A percentile compares a stretch with the other conserved stretches of the same genome.
These are phyloP conservation scores for Penicillium taxi DNA, from an alignment of 495 filamentous ascomycete species.

Conservation along the genomic window DNA sequence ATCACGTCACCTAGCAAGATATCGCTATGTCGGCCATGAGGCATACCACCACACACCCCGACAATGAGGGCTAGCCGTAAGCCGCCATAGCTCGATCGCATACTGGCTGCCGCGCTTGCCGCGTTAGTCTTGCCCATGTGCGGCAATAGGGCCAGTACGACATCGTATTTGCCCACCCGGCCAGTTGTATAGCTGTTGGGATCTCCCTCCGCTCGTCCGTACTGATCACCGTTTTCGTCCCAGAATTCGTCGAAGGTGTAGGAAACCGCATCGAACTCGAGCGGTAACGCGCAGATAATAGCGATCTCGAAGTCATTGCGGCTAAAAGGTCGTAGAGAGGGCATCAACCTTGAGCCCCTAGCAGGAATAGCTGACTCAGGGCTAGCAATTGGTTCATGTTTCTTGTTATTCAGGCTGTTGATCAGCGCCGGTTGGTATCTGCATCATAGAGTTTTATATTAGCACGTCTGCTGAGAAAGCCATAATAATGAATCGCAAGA, in stretches of 20 bases:
- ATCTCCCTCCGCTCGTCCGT: background rate
- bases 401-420: background rate
- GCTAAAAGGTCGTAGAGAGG: too few relatives aligned
- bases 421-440: too few relatives aligned
- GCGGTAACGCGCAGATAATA: background rate
- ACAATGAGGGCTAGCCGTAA: conserved; percentile 20
- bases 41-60: conserved; percentile 22
- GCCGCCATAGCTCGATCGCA: conserved; percentile 23
- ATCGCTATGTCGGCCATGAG: background rate
- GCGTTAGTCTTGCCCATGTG: conserved; percentile 28
- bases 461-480: too few relatives aligned
- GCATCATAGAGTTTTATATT: too few relatives aligned
- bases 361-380: too few relatives aligned
- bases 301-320: background rate
- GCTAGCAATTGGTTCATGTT: background rate
- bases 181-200: conserved; percentile 27
- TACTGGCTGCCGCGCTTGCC: conserved; percentile 17
- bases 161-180: conserved; percentile 28
- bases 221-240: background rate
- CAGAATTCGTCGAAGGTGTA: background rate
- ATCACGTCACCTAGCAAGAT: conserved; percentile 6
- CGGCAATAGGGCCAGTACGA: conserved; percentile 27
- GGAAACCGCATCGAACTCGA: background rate
- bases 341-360: too few relatives aligned
- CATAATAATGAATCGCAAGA: too few relatives aligned